Base-by-base conservation (phyloP, 805 yeast species). In the Scheffersomyces coipomensis region DNA sequence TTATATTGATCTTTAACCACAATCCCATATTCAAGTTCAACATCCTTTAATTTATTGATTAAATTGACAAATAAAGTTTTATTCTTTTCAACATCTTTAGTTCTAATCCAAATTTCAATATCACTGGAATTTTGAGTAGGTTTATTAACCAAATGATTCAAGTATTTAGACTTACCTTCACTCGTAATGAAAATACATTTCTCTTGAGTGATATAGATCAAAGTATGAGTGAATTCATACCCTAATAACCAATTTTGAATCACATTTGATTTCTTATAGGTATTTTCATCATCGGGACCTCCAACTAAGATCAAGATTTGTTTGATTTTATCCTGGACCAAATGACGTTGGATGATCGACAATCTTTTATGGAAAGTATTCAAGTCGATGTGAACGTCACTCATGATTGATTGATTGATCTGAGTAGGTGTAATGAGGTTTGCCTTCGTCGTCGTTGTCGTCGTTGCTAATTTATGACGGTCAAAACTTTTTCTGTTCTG, bases 141-240 rank as follows among this genome's bases (percentile, higher is more conserved):
- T 32, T 59, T 58, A 9, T 71, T 54, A 24, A 74, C 69, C 52
- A 88, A 71, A 5, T 78, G 76, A 31, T 74, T 75, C 49, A 91
- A 67, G 66, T 89, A 84, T 58, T 83, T 87, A 30, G 95, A 88
- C 63, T 91, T 91, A 5, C 88, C 88, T 35, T 81, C 83, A 22
- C 91, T 82, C 0, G 97, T 90, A 42, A 90, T 72, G 39, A 91
- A 68, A 3, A 79, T 61, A 27, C 80, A 68, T 47, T 78, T 79
- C 27, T 75, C 77, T 39, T 75, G 72, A 3, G 85, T 76, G 42
- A 90, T 65, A 36, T 75, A 79, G 38, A 91, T 64, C 22, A 81
- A 81, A 1, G 97, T 89, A 36, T 93, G 93, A n/a, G 96, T 95
- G 56, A 91, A 91, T 59, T 93, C 98, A 59, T 90, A 91, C 3